Percentiles rank a stretch among this genome's conserved stretches.
Conservation (phyloP, 352 stramenopile genomes). For the Saprolegnia parasitica region DNA sequence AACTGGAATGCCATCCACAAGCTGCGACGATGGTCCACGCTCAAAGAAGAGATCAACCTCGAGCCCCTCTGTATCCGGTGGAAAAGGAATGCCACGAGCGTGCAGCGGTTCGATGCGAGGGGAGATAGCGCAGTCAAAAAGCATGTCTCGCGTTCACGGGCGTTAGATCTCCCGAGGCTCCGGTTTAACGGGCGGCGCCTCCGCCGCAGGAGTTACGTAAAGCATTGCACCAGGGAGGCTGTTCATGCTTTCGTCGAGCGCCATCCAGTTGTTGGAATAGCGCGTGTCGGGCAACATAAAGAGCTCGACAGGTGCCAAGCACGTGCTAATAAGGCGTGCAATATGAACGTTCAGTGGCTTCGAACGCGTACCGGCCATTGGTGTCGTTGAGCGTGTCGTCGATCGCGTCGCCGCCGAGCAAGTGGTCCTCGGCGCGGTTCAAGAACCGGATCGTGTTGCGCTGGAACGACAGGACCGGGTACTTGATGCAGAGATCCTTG, state of each 20-base stretch:
- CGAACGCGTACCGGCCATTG: background rate
- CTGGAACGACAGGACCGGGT: constrained; percentile 11
- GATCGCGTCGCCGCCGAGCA: background rate
- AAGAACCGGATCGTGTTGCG: constrained; percentile 8
- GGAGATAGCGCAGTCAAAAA: too few species aligned
- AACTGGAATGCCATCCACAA: too few species aligned
- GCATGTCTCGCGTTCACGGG: background rate
- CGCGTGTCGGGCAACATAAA: background rate
- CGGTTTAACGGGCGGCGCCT: background rate
- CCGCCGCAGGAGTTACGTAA: background rate
- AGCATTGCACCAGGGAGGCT: background rate
- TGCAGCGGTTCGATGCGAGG: too few species aligned
- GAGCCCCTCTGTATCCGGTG: too few species aligned
- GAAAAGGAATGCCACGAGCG: too few species aligned
- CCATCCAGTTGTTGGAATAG: background rate
- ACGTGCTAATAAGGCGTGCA: background rate
- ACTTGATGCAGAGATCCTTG: background rate
- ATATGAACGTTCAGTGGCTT: too few species aligned
- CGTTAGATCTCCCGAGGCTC: background rate
- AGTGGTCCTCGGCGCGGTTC: constrained; percentile 3
- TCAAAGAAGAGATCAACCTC: too few species aligned
- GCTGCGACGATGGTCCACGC: too few species aligned
- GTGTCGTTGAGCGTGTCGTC: background rate
- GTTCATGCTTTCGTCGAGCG: background rate
- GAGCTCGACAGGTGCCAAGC: background rate